Evolutionary conservation across 1,284 basidiomycete species (phyloP).

Genomic region (Peniophora sp.): DNA sequence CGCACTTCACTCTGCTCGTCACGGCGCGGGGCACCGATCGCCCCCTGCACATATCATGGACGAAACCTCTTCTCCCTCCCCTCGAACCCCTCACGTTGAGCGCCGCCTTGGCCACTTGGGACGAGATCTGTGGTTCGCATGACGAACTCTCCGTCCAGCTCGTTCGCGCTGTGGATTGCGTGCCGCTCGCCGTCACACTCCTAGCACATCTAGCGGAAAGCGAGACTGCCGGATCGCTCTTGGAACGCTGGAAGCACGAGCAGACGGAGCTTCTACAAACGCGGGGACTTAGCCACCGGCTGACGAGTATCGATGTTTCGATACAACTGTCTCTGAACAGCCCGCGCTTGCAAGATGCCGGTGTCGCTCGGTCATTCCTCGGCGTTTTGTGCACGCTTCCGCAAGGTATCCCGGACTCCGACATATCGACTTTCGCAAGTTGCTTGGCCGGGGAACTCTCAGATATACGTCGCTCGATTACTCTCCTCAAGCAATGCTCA

Average conservation of each 20-base stretch:
- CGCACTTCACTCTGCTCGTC: neutral
- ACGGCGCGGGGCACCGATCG: slow-evolving; percentile 1
- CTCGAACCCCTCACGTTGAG: neutral
- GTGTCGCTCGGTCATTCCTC: neutral
- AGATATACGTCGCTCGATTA: neutral
- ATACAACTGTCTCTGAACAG: neutral
- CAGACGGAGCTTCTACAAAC: neutral
- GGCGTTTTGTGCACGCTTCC: neutral
- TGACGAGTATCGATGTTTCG: neutral
- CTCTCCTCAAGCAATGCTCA: neutral
- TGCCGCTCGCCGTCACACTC: slow-evolving; percentile 1
- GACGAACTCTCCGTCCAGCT: neutral
- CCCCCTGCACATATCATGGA: neutral
- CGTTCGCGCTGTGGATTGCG: neutral
- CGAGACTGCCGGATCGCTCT: neutral
- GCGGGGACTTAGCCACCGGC: neutral
- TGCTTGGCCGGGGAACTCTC: neutral
- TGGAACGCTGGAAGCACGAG: neutral
- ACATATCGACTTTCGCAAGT: neutral
- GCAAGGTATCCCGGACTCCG: neutral
- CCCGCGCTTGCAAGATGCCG: neutral
- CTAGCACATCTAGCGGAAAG: neutral
- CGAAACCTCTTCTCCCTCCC: neutral
- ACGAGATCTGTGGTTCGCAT: neutral
- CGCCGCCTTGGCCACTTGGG: neutral